Base-by-base conservation (phyloP, 345 rosid genomes). In the Zanthoxylum bungeanum region DNA sequence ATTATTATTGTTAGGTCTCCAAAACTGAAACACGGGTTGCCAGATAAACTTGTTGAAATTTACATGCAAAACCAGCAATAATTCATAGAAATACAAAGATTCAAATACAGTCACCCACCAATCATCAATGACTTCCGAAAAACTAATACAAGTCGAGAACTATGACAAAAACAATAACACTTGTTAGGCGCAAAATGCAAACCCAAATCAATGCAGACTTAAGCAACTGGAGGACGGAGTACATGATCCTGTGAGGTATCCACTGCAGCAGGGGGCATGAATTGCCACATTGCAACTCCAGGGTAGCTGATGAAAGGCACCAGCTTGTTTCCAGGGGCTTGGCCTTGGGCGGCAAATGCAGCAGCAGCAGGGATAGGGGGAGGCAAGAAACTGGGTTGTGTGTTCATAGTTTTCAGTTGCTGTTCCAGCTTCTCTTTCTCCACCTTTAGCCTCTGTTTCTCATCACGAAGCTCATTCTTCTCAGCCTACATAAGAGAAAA, bases 241-340 rank as follows among this genome's bases (percentile, higher is more conserved):
- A 92, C 92, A 52, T 95, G 98, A 82, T 95, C 99, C 85, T 91
- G 97, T 11, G 99, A 89, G 70, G 99, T 92, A 78, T 95, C 97
- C 28, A 83, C 92, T 5, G 93, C 82, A 76, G 99, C 97, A 71
- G 97, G 96, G 61, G 99, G 97, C 98, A 89, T 88, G 83, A 95
- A 92, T 80, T 91, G 98, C 93, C 99, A 92, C 99, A 94, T 94
- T 12, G 98, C 97, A 60, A 89, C 93, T 74, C 97, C 95, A 2
- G 98, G 98, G 77, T 92, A 94, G 71, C 99, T 74, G 57, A 89
- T 86, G 86, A 91, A 73, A 34, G 99, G 98, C 64, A 89, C 90
- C 87, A 92, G 69, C 83, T 95, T 95, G 90, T 83, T 92, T 70
- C 97, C 97, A 5, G 85, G 88, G 69, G 92, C 88, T 83, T 91